phyloP scores from a whole-genome alignment of 306 rosid species.

The Lablab purpureus region DNA sequence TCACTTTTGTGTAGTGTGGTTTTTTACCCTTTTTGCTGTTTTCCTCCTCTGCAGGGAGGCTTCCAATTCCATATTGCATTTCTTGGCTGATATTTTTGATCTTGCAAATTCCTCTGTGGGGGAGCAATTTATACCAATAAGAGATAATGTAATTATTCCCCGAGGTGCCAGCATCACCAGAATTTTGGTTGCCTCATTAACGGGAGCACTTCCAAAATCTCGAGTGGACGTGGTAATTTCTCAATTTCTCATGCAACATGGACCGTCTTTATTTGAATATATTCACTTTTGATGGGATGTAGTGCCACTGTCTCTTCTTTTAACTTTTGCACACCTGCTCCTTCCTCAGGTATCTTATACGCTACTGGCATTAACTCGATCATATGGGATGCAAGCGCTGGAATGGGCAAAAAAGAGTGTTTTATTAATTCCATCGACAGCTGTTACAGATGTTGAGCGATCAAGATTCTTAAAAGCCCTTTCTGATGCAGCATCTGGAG shows the following conservation, averaged over 20 bases:
- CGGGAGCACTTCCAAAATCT: slow-evolving; percentile 96
- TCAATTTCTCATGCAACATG: slow-evolving; percentile 14
- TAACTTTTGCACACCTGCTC: slow-evolving; percentile 27
- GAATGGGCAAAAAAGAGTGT: slow-evolving; percentile 89
- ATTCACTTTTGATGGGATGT: background rate
- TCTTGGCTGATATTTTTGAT: slow-evolving; percentile 91
- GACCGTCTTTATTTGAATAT: slow-evolving; percentile 6
- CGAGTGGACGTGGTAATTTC: slow-evolving; percentile 84
- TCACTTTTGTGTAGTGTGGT: background rate
- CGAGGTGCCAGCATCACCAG: slow-evolving; percentile 79
- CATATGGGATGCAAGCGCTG: slow-evolving; percentile 72
- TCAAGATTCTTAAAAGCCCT: slow-evolving; percentile 83
- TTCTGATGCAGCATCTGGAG: slow-evolving; percentile 86
- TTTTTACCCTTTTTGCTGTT: slow-evolving; percentile 39
- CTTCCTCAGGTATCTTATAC: slow-evolving; percentile 81
- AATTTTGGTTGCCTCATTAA: slow-evolving; percentile 87
- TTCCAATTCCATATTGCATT: slow-evolving; percentile 93
- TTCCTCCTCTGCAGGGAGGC: slow-evolving; percentile 79
- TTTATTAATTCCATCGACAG: slow-evolving; percentile 81
- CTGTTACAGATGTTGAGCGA: slow-evolving; percentile 85
- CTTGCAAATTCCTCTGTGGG: slow-evolving; percentile 66
- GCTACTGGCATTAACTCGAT: slow-evolving; percentile 74
- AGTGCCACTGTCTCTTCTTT: background rate
- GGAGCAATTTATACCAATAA: slow-evolving; percentile 71
- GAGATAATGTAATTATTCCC: slow-evolving; percentile 80